phyloP scores from a whole-genome alignment of 1,284 basidiomycete genomes.

The Boletus semigastroideus region DNA sequence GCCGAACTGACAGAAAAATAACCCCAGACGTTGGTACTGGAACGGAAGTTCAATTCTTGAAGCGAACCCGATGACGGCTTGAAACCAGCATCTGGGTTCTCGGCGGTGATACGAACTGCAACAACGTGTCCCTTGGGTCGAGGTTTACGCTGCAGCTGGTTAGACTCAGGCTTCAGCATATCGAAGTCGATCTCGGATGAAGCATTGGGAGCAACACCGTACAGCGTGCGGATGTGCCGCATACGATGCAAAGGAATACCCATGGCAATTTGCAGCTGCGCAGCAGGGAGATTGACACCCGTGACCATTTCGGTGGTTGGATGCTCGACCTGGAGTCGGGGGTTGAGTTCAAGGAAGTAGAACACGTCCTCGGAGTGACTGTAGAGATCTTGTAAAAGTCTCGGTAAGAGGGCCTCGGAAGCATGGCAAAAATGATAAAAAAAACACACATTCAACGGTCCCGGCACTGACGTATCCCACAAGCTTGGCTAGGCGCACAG shows the following conservation, averaged over 20 bases:
- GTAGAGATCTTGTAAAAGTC: conserved; percentile 76
- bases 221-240: conserved; percentile 93
- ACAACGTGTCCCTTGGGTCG: conserved; percentile 98
- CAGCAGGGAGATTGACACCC: conserved; percentile 96
- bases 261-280: conserved; percentile 98
- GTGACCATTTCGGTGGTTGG: conserved; percentile 99
- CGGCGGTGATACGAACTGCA: conserved; percentile 98
- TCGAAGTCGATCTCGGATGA: conserved; percentile 96
- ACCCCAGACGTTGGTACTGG: conserved; percentile 99
- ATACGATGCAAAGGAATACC: conserved; percentile 96
- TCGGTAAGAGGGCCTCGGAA: conserved; percentile 3
- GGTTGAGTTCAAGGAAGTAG: conserved; percentile 98
- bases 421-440: conserved; percentile 2
- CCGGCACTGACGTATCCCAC: conserved; percentile 99
- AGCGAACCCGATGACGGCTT: conserved; percentile 97
- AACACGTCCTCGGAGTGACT: conserved; percentile 92
- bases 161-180: conserved; percentile 84
- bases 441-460: conserved; percentile 88
- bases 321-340: conserved; percentile 99
- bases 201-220: conserved; percentile 89
- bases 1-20: conserved; percentile 97
- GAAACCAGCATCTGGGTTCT: conserved; percentile 99
- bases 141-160: conserved; percentile 91
- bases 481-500: conserved; percentile 95
- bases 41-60: conserved; percentile 99